Evolutionary conservation across 441 rosid genomes (phyloP).

Genomic region (Manihot esculenta): DNA sequence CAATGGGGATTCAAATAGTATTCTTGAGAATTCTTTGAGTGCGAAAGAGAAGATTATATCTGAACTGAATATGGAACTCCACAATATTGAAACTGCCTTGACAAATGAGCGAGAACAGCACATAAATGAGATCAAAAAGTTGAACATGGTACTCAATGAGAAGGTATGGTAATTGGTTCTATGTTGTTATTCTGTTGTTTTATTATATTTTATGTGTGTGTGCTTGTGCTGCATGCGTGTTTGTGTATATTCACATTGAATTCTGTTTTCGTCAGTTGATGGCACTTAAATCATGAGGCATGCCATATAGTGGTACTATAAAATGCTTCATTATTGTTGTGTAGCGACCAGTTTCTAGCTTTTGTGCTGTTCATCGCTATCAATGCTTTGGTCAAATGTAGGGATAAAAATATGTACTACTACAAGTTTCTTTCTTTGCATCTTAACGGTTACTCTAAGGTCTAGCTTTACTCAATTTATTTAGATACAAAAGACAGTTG

Average conservation of each 20-base stretch:
- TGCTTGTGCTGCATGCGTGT: too few species aligned
- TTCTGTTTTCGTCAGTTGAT: not conserved
- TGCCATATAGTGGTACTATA: not conserved
- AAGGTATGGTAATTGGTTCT: constrained; percentile 50
- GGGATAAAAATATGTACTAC: not conserved
- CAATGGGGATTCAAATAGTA: constrained; percentile 67
- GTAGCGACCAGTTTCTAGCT: not conserved
- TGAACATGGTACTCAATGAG: constrained; percentile 64
- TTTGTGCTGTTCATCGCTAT: not conserved
- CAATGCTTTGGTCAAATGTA: not conserved
- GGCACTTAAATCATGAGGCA: not conserved
- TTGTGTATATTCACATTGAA: not conserved
- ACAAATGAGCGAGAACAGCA: constrained; percentile 86
- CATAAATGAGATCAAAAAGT: constrained; percentile 73
- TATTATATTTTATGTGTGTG: not conserved
- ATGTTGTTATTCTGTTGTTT: not conserved
- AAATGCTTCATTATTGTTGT: not conserved
- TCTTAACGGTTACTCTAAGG: not conserved
- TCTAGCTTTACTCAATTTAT: constrained; percentile 7
- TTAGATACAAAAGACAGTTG: not conserved
- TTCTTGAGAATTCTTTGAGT: constrained; percentile 83
- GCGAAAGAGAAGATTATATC: constrained; percentile 97
- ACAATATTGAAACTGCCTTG: constrained; percentile 77
- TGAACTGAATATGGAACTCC: constrained; percentile 92
- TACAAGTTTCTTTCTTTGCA: not conserved